These are phyloP conservation scores for Phytophthora melonis DNA, from an alignment of 352 stramenopile genomes.

Conservation along the genomic window DNA sequence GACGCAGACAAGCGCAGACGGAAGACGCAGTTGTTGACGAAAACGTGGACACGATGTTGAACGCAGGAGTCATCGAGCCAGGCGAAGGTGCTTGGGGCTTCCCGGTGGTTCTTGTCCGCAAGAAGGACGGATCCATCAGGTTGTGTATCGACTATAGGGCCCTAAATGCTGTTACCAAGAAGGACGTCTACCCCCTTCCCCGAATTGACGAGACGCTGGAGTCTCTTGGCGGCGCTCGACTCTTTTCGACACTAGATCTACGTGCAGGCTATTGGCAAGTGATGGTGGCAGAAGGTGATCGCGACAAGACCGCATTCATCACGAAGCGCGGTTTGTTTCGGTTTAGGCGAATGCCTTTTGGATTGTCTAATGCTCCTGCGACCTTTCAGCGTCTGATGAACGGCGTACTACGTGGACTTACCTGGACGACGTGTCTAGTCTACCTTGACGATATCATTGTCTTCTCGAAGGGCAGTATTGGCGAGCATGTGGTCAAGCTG, in stretches of 20 bases:
- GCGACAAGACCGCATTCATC: too few relatives aligned
- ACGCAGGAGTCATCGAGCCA: not conserved
- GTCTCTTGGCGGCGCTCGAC: not conserved
- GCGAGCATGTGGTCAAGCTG: too few relatives aligned
- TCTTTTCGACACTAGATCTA: slow-evolving; percentile 7
- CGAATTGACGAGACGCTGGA: slow-evolving; percentile 12
- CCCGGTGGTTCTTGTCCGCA: slow-evolving; percentile 1
- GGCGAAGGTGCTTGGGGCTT: slow-evolving; percentile 3
- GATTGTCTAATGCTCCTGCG: too few relatives aligned
- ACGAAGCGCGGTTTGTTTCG: too few relatives aligned
- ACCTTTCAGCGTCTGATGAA: too few relatives aligned
- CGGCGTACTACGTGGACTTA: too few relatives aligned
- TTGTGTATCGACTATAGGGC: slow-evolving; percentile 11
- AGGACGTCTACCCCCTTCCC: slow-evolving; percentile 10
- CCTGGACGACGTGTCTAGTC: too few relatives aligned
- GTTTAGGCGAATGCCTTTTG: too few relatives aligned
- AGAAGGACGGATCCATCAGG: slow-evolving; percentile 6
- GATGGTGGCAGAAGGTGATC: too few relatives aligned
- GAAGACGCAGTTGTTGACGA: not conserved
- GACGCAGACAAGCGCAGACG: too few relatives aligned
- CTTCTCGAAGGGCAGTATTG: too few relatives aligned
- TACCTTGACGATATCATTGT: too few relatives aligned
- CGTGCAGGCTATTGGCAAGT: not conserved
- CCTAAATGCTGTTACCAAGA: not conserved
- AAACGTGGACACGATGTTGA: not conserved